Evolutionary conservation across 352 stramenopile genomes (phyloP).

Genomic region (Plasmopara viticola): DNA sequence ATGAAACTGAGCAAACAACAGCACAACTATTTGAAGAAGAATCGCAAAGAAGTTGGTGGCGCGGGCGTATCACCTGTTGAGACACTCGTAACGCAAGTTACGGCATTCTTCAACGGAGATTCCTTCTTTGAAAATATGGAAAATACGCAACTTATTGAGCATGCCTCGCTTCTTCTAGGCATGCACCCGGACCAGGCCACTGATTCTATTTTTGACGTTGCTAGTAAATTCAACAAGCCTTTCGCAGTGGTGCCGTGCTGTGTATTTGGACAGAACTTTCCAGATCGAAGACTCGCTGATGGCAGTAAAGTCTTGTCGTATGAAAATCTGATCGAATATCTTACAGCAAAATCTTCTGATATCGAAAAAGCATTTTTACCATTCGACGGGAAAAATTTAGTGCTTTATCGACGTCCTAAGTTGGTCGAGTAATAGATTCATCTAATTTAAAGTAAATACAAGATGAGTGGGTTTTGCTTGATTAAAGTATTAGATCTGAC

Average conservation of each 20-base stretch:
- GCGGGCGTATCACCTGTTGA: constrained; percentile 11
- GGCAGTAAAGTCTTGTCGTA: constrained; percentile 65
- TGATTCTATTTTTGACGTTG: constrained; percentile 91
- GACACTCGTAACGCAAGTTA: constrained; percentile 55
- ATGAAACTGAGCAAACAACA: constrained; percentile 68
- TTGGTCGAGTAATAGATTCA: constrained; percentile 2
- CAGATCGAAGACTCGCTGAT: constrained; percentile 39
- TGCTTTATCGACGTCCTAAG: constrained; percentile 47
- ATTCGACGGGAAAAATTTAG: constrained; percentile 81
- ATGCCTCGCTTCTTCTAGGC: constrained; percentile 82
- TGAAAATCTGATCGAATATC: constrained; percentile 72
- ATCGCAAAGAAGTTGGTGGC: constrained; percentile 15
- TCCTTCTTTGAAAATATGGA: constrained; percentile 43
- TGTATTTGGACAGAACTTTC: constrained; percentile 91
- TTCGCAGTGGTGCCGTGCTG: constrained; percentile 97
- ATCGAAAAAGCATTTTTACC: constrained; percentile 63
- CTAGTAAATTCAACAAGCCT: constrained; percentile 84
- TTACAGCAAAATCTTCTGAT: constrained; percentile 53
- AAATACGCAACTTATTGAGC: constrained; percentile 49
- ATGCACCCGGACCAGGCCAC: constrained; percentile 95
- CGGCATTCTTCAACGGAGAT: constrained; percentile 55
- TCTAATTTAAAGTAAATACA: not conserved
- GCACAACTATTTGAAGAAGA: constrained; percentile 61
- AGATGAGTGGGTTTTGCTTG: not conserved
- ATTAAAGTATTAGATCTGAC: constrained; percentile 8